Evolutionary conservation across 495 filamentous ascomycete species (phyloP).

Genomic region (Xylaria palmicola): DNA sequence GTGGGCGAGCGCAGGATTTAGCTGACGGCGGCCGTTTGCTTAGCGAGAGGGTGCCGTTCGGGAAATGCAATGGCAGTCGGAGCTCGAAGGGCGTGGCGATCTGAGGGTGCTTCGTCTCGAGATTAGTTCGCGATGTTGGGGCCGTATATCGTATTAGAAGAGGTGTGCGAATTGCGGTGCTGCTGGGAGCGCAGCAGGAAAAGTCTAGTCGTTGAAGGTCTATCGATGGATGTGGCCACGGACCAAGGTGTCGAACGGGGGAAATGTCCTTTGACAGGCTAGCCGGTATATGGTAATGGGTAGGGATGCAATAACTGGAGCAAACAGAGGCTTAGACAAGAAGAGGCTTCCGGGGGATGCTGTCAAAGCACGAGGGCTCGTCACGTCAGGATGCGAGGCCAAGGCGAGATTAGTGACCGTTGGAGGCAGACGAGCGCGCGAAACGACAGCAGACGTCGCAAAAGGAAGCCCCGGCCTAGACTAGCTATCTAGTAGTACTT

Average conservation of each 20-base stretch:
- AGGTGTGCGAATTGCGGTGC: background rate
- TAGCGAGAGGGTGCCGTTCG: constrained; percentile 2
- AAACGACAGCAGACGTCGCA: background rate
- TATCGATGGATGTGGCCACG: background rate
- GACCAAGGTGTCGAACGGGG: background rate
- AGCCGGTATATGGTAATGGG: background rate
- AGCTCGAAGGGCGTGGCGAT: background rate
- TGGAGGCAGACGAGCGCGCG: background rate
- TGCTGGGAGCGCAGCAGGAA: background rate
- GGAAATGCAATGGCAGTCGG: background rate
- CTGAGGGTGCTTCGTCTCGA: background rate
- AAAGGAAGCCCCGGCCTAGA: no score
- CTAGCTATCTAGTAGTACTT: background rate
- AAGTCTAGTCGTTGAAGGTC: background rate
- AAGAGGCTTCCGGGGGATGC: background rate
- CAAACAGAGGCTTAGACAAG: constrained; percentile 5
- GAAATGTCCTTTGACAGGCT: background rate
- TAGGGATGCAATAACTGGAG: constrained; percentile 11
- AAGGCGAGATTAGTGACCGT: background rate
- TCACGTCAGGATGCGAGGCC: background rate
- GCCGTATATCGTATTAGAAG: background rate
- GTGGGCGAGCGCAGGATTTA: background rate
- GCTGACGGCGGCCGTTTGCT: background rate
- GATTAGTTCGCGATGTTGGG: background rate
- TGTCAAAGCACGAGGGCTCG: background rate